Conservation (phyloP, 352 stramenopile genomes). For the Phytophthora tubulina region DNA sequence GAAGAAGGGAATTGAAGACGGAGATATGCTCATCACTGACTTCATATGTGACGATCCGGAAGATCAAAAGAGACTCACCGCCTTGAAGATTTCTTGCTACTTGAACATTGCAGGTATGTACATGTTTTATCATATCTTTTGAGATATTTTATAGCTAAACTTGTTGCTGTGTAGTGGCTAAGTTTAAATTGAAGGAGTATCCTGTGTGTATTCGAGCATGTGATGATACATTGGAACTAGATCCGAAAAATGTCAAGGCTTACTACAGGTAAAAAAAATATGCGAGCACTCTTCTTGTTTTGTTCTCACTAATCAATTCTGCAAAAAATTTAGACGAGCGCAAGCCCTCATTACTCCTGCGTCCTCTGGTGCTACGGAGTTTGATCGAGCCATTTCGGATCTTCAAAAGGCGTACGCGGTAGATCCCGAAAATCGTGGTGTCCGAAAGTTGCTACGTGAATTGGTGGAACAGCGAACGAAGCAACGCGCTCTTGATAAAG, state of each 20-base stretch:
- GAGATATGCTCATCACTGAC: constrained; percentile 68
- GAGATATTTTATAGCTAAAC: neutral
- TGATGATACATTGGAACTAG: constrained; percentile 72
- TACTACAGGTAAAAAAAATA: constrained; percentile 60
- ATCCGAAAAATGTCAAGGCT: constrained; percentile 78
- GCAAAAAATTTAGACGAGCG: constrained; percentile 53
- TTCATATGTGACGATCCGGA: constrained; percentile 56
- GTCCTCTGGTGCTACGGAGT: constrained; percentile 81
- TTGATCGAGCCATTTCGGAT: constrained; percentile 78
- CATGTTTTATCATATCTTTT: neutral
- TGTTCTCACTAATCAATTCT: neutral
- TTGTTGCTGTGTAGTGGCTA: constrained; percentile 55
- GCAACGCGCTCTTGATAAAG: constrained; percentile 73
- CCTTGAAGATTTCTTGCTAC: constrained; percentile 79
- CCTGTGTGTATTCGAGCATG: constrained; percentile 68
- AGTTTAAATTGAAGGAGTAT: constrained; percentile 84
- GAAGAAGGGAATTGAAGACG: constrained; percentile 89
- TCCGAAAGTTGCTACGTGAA: constrained; percentile 74
- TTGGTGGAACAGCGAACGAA: constrained; percentile 72
- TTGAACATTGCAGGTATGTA: constrained; percentile 81
- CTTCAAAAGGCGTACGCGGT: constrained; percentile 73
- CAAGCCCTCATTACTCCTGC: constrained; percentile 79
- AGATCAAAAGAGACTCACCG: constrained; percentile 57
- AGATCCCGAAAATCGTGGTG: constrained; percentile 67
- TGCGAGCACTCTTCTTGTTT: neutral